Evolutionary conservation across 2,329 filamentous ascomycete genomes (phyloP).

Genomic region (Botrytis deweyae): DNA sequence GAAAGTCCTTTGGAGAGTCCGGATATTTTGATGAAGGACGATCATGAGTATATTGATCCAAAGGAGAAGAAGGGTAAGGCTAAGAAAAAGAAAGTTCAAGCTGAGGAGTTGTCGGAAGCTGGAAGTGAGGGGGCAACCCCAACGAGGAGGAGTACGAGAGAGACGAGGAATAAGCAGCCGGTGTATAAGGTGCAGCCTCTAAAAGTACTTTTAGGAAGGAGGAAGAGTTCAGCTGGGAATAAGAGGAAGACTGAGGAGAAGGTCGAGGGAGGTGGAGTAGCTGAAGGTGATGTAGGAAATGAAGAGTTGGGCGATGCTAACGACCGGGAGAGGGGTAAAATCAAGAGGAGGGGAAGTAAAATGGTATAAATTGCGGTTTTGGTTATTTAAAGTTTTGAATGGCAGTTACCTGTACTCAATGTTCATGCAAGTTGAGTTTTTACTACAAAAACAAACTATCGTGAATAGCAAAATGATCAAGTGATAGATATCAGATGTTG

Average conservation of each 20-base stretch:
- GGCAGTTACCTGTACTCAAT: neutral
- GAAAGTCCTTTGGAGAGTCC: neutral
- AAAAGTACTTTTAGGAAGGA: neutral
- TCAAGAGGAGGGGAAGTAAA: conserved; percentile 1
- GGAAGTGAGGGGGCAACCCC: neutral
- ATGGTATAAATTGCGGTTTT: neutral
- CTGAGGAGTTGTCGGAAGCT: neutral
- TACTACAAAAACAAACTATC: neutral
- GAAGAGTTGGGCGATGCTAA: neutral
- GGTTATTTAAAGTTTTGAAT: neutral
- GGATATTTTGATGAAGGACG: neutral
- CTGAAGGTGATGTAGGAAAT: neutral
- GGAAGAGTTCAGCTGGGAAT: neutral
- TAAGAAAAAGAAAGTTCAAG: neutral
- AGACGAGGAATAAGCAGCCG: conserved; percentile 8
- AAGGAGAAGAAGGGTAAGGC: neutral
- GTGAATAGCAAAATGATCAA: neutral
- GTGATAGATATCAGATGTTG: neutral
- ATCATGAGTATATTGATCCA: neutral
- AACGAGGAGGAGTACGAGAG: conserved; percentile 6
- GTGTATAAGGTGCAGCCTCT: neutral
- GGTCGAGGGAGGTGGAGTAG: too few species aligned
- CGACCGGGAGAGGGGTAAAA: neutral
- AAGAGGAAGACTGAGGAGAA: conserved; percentile 9
- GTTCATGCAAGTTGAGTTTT: neutral